Percentiles rank a stretch among this genome's conserved stretches.
These are phyloP conservation scores for Dictyostelium firmibasis DNA, from an alignment of 78 protist species.

Conservation along the genomic window DNA sequence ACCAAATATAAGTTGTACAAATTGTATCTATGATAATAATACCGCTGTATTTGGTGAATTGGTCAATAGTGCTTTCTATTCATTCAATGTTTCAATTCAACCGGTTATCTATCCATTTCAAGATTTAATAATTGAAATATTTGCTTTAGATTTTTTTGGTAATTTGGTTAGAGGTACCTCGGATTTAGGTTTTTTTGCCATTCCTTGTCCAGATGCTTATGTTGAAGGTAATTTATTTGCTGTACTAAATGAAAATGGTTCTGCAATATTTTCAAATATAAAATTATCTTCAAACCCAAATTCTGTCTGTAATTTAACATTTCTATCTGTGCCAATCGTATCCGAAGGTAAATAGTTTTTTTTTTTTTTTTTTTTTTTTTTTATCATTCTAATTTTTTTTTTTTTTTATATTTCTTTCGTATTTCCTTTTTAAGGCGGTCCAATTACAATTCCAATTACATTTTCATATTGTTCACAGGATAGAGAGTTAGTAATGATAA, in stretches of 20 bases:
- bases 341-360: neutral
- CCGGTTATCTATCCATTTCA: conserved; percentile 9
- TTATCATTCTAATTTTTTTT: neutral
- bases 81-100: conserved; percentile 33
- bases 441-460: neutral
- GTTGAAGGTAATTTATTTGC: conserved; percentile 27
- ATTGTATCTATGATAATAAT: neutral
- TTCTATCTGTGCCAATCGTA: conserved; percentile 51
- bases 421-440: conserved; percentile 19
- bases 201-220: conserved; percentile 36
- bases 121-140: neutral
- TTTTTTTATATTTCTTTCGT: no score
- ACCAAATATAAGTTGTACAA: conserved; percentile 8
- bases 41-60: conserved; percentile 30
- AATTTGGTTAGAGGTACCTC: conserved; percentile 26
- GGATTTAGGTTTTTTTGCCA: conserved; percentile 43
- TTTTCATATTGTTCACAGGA: neutral
- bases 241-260: conserved; percentile 5
- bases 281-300: conserved; percentile 13
- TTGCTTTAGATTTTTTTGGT: conserved; percentile 32
- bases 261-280: neutral
- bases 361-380: neutral
- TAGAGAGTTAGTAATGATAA: conserved; percentile 19
- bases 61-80: conserved; percentile 1
- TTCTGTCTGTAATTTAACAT: conserved; percentile 21